phyloP scores from a whole-genome alignment of 495 filamentous ascomycete genomes.

The Penicillium roqueforti region DNA sequence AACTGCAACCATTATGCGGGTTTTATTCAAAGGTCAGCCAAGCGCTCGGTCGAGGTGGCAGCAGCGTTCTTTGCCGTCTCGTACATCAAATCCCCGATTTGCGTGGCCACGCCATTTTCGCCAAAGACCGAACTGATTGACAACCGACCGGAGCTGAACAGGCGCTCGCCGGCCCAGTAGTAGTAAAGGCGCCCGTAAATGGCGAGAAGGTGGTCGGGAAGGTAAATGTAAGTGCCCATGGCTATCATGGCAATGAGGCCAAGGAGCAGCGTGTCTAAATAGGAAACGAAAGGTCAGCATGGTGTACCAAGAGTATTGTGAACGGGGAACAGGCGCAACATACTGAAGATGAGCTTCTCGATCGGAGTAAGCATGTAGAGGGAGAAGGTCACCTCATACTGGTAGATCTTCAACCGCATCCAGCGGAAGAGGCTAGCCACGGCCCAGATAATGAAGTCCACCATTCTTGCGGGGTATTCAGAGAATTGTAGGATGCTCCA shows the following conservation, averaged over 20 bases:
- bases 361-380: slow-evolving; percentile 83
- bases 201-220: slow-evolving; percentile 79
- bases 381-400: slow-evolving; percentile 81
- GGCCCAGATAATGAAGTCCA: slow-evolving; percentile 36
- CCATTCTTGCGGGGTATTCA: slow-evolving; percentile 19
- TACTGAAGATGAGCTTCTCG: slow-evolving; percentile 85
- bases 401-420: slow-evolving; percentile 75
- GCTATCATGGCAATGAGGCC: slow-evolving; percentile 79
- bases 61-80: slow-evolving; percentile 42
- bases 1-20: slow-evolving; percentile 2
- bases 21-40: slow-evolving; percentile 37
- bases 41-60: slow-evolving; percentile 29
- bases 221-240: slow-evolving; percentile 82
- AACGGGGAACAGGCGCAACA: slow-evolving; percentile 19
- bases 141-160: slow-evolving; percentile 38
- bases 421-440: slow-evolving; percentile 51
- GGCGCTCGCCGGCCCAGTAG: slow-evolving; percentile 77
- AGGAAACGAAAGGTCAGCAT: background rate
- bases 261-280: slow-evolving; percentile 82
- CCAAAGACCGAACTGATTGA: slow-evolving; percentile 37
- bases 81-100: slow-evolving; percentile 37
- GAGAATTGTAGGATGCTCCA: background rate
- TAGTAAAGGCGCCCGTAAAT: slow-evolving; percentile 84
- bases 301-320: background rate
- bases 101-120: slow-evolving; percentile 26